These are phyloP conservation scores for Psilocybe subaeruginosa DNA, from an alignment of 768 basidiomycete genomes.

Conservation along the genomic window DNA sequence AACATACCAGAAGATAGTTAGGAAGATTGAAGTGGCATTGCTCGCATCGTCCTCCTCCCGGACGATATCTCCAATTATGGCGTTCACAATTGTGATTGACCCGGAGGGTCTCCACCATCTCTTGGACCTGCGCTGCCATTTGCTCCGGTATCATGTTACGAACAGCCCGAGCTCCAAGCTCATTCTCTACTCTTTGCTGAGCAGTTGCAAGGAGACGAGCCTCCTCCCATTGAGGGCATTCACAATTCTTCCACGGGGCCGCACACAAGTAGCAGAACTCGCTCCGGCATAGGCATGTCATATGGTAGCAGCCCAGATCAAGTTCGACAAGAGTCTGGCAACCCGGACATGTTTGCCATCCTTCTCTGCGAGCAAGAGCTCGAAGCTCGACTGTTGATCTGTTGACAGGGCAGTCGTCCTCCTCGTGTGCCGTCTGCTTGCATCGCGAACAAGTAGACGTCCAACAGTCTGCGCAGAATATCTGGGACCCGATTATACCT, in stretches of 20 bases:
- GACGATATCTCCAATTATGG: slow-evolving; percentile 44
- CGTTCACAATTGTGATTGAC: slow-evolving; percentile 57
- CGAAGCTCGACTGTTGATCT: slow-evolving; percentile 41
- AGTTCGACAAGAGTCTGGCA: slow-evolving; percentile 62
- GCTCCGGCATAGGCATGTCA: slow-evolving; percentile 59
- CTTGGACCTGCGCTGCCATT: slow-evolving; percentile 33
- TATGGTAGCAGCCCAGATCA: slow-evolving; percentile 61
- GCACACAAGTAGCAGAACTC: slow-evolving; percentile 73
- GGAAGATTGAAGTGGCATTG: slow-evolving; percentile 43
- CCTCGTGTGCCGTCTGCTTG: slow-evolving; percentile 47
- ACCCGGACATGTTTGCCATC: slow-evolving; percentile 68
- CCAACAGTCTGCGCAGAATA: slow-evolving; percentile 42
- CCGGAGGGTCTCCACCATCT: slow-evolving; percentile 40
- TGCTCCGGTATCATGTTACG: slow-evolving; percentile 29
- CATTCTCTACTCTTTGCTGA: slow-evolving; percentile 45
- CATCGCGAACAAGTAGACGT: slow-evolving; percentile 47
- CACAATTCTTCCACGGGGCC: slow-evolving; percentile 62
- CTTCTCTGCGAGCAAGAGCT: slow-evolving; percentile 43
- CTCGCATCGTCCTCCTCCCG: slow-evolving; percentile 49
- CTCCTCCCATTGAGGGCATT: slow-evolving; percentile 70
- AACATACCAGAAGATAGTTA: slow-evolving; percentile 52
- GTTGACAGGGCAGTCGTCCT: slow-evolving; percentile 44
- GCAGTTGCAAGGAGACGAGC: slow-evolving; percentile 41
- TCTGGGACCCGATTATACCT: slow-evolving; percentile 9
- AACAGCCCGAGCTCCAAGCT: slow-evolving; percentile 28